A percentile compares a stretch with the other conserved stretches of the same genome.
phyloP scores from a whole-genome alignment of 2,329 filamentous ascomycete species.

The Alternaria sp. region DNA sequence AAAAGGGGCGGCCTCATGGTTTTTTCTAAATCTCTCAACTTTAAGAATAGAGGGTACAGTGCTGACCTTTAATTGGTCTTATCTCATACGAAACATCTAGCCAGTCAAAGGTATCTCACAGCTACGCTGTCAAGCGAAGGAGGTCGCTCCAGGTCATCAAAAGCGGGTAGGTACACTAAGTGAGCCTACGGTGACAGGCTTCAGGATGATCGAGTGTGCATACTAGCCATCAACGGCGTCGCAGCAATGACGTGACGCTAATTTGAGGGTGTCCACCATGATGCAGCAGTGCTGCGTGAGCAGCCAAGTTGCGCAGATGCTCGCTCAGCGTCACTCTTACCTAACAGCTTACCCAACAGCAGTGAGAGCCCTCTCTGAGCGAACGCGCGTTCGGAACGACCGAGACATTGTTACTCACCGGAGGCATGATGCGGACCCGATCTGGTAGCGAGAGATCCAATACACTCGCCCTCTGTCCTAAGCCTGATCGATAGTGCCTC shows the following conservation, averaged over 20 bases:
- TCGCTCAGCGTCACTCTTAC: conserved; percentile 4
- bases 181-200: neutral
- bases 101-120: neutral
- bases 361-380: neutral
- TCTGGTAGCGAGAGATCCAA: conserved; percentile 20
- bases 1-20: neutral
- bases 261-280: neutral
- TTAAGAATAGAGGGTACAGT: neutral
- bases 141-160: neutral
- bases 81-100: neutral
- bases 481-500: conserved; percentile 12
- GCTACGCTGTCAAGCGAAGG: neutral
- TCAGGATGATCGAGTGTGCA: neutral
- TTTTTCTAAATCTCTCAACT: neutral
- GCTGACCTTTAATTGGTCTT: neutral
- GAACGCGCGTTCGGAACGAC: conserved; percentile 11
- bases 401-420: conserved; percentile 12
- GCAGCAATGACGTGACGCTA: neutral
- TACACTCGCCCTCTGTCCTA: conserved; percentile 11
- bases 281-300: neutral
- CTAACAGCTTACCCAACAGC: neutral
- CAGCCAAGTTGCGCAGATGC: neutral
- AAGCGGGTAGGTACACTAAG: neutral
- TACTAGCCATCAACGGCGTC: neutral
- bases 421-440: conserved; percentile 5